A percentile compares a stretch with the other conserved stretches of the same genome.
Evolutionary conservation across 2,329 filamentous ascomycete species (phyloP).

Genomic region (Dichotomopilus funicola): DNA sequence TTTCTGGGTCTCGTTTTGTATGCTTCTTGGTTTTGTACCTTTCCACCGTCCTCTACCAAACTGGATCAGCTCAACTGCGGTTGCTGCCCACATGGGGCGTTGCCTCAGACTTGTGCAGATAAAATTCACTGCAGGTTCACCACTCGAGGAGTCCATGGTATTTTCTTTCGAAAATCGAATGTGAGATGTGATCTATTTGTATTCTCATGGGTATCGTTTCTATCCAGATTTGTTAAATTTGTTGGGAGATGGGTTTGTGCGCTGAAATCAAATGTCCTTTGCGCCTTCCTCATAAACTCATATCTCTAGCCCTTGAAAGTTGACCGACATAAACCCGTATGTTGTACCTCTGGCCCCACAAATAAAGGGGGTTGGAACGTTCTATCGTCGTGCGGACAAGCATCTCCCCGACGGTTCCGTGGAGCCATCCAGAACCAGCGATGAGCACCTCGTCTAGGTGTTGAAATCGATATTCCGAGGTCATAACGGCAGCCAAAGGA

Average conservation of each 20-base stretch:
- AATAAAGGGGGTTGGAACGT: too few species aligned
- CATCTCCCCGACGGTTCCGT: too few species aligned
- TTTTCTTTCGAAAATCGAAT: neutral
- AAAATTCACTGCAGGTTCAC: constrained; percentile 19
- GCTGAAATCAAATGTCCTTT: neutral
- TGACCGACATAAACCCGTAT: too few species aligned
- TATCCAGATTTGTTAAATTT: neutral
- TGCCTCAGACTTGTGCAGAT: constrained; percentile 36
- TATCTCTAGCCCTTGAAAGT: neutral
- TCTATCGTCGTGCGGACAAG: too few species aligned
- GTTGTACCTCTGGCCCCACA: too few species aligned
- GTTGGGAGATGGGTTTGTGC: constrained; percentile 1
- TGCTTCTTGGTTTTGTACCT: constrained; percentile 4
- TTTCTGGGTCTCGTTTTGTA: too few species aligned
- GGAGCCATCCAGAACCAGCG: too few species aligned
- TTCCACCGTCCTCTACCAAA: constrained; percentile 21
- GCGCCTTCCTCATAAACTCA: constrained; percentile 8
- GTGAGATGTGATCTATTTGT: neutral
- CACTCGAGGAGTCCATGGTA: constrained; percentile 1
- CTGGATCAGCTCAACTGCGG: constrained; percentile 25
- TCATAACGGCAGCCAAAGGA: neutral
- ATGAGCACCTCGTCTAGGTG: too few species aligned
- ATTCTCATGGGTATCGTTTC: constrained; percentile 13
- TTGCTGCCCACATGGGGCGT: constrained; percentile 32
- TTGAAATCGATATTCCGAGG: neutral